These are phyloP conservation scores for Dentipellis fragilis DNA, from an alignment of 768 basidiomycete genomes.

Conservation along the genomic window DNA sequence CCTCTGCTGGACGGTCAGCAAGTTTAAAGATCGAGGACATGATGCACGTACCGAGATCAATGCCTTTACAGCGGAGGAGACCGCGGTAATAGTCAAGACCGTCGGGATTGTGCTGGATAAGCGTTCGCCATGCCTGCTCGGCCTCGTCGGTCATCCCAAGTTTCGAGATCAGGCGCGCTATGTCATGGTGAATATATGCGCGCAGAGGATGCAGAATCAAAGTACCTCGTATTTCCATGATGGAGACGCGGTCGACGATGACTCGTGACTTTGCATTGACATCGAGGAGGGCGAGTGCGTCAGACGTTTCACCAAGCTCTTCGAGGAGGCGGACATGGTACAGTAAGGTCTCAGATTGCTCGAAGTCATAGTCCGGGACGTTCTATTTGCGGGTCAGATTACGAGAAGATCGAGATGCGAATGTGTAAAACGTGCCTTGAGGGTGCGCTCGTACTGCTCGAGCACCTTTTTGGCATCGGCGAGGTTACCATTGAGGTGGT, in stretches of 20 bases:
- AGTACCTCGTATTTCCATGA: slow-evolving; percentile 60
- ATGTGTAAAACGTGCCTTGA: slow-evolving; percentile 56
- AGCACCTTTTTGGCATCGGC: slow-evolving; percentile 62
- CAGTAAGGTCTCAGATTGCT: slow-evolving; percentile 74
- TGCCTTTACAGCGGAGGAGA: slow-evolving; percentile 54
- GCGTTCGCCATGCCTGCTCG: slow-evolving; percentile 65
- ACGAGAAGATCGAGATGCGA: neutral
- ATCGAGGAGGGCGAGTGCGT: slow-evolving; percentile 58
- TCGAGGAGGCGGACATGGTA: slow-evolving; percentile 71
- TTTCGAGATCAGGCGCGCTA: slow-evolving; percentile 74
- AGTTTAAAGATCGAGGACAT: neutral
- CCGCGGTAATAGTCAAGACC: slow-evolving; percentile 71
- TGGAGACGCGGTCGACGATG: slow-evolving; percentile 62
- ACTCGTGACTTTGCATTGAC: slow-evolving; percentile 47
- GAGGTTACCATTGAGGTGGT: slow-evolving; percentile 72
- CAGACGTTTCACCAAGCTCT: slow-evolving; percentile 52
- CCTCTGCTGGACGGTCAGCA: slow-evolving; percentile 17
- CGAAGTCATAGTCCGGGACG: slow-evolving; percentile 67
- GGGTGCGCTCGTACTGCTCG: slow-evolving; percentile 56
- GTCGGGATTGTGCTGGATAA: slow-evolving; percentile 84
- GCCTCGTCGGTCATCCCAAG: slow-evolving; percentile 56
- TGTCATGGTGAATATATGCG: too few species aligned
- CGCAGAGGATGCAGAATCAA: neutral
- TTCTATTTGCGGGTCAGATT: slow-evolving; percentile 34
- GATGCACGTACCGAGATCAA: slow-evolving; percentile 47